These are phyloP conservation scores for Thalia dealbata DNA, from an alignment of 176 grass and related monocot species.

Conservation along the genomic window DNA sequence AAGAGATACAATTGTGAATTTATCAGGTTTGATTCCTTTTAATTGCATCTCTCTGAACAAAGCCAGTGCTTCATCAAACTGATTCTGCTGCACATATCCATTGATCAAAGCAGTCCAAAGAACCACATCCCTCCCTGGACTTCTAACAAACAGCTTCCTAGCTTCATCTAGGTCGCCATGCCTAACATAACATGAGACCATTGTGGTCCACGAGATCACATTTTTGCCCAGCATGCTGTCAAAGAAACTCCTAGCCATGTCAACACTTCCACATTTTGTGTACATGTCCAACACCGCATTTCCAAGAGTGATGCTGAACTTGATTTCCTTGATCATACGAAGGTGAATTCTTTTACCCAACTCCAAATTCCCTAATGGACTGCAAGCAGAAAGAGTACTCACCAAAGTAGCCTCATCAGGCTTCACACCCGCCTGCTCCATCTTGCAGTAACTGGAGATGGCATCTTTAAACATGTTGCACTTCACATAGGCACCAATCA, in stretches of 20 bases:
- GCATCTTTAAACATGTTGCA: constrained; percentile 24
- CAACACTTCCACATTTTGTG: constrained; percentile 36
- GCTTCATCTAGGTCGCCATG: constrained; percentile 40
- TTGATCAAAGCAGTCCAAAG: constrained; percentile 66
- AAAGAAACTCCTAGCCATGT: constrained; percentile 37
- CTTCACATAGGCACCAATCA: constrained; percentile 46
- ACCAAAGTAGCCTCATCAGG: constrained; percentile 37
- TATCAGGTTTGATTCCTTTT: constrained; percentile 43
- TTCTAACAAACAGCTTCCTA: constrained; percentile 37
- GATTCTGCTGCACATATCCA: constrained; percentile 35
- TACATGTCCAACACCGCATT: constrained; percentile 63
- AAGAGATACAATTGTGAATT: constrained; percentile 44
- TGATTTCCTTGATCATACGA: constrained; percentile 28
- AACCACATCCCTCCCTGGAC: constrained; percentile 47
- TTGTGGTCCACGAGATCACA: constrained; percentile 55
- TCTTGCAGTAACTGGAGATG: constrained; percentile 22
- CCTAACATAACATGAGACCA: constrained; percentile 34
- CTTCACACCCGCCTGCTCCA: constrained; percentile 27
- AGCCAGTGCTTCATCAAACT: constrained; percentile 42
- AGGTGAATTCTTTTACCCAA: constrained; percentile 49
- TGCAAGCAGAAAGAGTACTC: constrained; percentile 35
- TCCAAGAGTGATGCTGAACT: constrained; percentile 40
- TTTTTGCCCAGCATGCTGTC: constrained; percentile 34
- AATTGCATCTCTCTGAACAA: constrained; percentile 57
- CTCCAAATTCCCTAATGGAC: constrained; percentile 30